These are phyloP conservation scores for Aspergillus cavernicola DNA, from an alignment of 495 filamentous ascomycete species.

Conservation along the genomic window DNA sequence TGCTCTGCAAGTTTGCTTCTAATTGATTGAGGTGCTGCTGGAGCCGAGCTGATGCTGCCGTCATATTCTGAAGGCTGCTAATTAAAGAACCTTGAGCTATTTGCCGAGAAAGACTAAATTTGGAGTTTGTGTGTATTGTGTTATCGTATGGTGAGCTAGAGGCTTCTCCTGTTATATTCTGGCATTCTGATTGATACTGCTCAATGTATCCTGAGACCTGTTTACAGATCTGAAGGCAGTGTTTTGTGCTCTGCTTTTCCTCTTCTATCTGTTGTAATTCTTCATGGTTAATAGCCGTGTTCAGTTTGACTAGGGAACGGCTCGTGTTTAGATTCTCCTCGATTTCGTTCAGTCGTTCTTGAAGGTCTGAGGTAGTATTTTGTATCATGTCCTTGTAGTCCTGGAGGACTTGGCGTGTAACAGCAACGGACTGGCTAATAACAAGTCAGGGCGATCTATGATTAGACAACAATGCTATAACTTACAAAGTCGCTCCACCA, in stretches of 20 bases:
- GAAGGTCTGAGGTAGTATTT: slow-evolving; percentile 28
- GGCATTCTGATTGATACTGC: slow-evolving; percentile 8
- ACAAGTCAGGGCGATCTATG: not conserved
- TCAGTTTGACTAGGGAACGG: slow-evolving; percentile 8
- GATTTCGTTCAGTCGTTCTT: slow-evolving; percentile 27
- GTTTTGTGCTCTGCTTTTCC: slow-evolving; percentile 30
- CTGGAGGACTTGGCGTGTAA: slow-evolving; percentile 24
- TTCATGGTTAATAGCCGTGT: not conserved
- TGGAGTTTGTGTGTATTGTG: not conserved
- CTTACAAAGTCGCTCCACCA: slow-evolving; percentile 27
- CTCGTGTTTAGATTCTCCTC: slow-evolving; percentile 18
- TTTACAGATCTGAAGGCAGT: slow-evolving; percentile 33
- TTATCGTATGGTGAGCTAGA: not conserved
- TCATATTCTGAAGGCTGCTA: not conserved
- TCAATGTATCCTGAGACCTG: slow-evolving; percentile 26
- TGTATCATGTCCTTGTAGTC: slow-evolving; percentile 31
- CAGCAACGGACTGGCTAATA: slow-evolving; percentile 18
- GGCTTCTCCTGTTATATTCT: not conserved
- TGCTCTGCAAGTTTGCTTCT: slow-evolving; percentile 1
- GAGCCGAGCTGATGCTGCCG: not conserved
- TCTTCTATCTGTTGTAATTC: slow-evolving; percentile 27
- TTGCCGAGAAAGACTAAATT: not conserved
- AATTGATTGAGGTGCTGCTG: not conserved
- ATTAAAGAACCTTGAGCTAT: not conserved
- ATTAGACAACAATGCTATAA: not conserved